A percentile compares a stretch with the other conserved stretches of the same genome.
Conservation (phyloP, 345 rosid genomes). For the Lenwebbia sp. region DNA sequence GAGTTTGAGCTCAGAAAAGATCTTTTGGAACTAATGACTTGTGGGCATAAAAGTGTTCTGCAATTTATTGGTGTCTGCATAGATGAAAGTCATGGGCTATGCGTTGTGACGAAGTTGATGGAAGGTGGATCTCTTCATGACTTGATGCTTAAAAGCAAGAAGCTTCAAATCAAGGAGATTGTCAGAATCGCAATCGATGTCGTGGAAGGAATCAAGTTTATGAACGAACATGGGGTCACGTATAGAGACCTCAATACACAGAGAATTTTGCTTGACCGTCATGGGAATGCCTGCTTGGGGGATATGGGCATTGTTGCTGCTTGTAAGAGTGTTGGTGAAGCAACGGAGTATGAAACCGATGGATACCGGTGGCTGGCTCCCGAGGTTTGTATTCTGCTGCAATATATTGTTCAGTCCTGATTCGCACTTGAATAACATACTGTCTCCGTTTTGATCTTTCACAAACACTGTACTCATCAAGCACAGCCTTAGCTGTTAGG, state of each 20-base stretch:
- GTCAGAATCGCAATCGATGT: conserved; percentile 61
- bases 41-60: conserved; percentile 80
- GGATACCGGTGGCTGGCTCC: conserved; percentile 99
- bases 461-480: neutral
- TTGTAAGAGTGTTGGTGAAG: conserved; percentile 80
- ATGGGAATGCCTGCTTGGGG: conserved; percentile 81
- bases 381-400: conserved; percentile 49
- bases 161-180: conserved; percentile 68
- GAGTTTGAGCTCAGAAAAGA: conserved; percentile 77
- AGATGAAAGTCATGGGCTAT: conserved; percentile 83
- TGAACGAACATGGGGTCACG: conserved; percentile 81
- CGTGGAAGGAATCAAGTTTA: conserved; percentile 74
- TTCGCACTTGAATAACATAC: neutral
- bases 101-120: conserved; percentile 81
- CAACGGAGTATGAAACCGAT: conserved; percentile 91
- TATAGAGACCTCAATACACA: conserved; percentile 78
- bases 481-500: neutral
- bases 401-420: neutral
- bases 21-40: conserved; percentile 80
- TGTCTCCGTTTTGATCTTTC: neutral
- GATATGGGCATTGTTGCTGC: conserved; percentile 84
- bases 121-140: conserved; percentile 90
- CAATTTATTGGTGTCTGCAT: conserved; percentile 82
- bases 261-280: conserved; percentile 65
- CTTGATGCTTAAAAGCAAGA: conserved; percentile 64